A percentile compares a stretch with the other conserved stretches of the same genome.
These are phyloP conservation scores for Hyphodiscus hymeniophilus DNA, from an alignment of 495 filamentous ascomycete genomes.

Conservation along the genomic window DNA sequence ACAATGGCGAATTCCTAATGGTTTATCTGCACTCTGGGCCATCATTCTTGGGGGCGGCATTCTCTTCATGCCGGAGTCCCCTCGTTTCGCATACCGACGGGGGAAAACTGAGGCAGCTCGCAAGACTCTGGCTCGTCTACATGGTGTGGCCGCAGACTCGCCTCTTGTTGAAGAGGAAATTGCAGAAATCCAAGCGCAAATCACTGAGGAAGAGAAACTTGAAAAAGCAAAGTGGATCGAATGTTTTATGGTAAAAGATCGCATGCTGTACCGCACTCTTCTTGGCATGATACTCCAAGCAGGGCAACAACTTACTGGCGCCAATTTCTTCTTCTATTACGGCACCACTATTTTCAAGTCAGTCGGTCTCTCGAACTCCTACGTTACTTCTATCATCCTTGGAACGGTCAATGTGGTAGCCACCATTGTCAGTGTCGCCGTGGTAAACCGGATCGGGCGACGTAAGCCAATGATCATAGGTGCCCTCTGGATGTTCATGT, in stretches of 20 bases:
- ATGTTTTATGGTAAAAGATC: constrained; percentile 36
- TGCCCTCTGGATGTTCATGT: constrained; percentile 60
- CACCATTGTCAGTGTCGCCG: constrained; percentile 64
- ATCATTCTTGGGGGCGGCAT: constrained; percentile 63
- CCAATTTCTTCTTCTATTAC: constrained; percentile 82
- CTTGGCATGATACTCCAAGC: constrained; percentile 60
- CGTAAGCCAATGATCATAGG: constrained; percentile 58
- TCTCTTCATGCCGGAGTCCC: constrained; percentile 65
- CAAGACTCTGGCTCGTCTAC: constrained; percentile 58
- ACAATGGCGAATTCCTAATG: constrained; percentile 72
- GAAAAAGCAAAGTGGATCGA: no score
- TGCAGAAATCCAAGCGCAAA: constrained; percentile 63
- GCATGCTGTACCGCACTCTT: constrained; percentile 59
- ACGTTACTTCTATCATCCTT: constrained; percentile 66
- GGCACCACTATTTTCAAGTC: constrained; percentile 64
- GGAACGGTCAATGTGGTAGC: constrained; percentile 66
- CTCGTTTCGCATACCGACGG: constrained; percentile 57
- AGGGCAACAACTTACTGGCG: constrained; percentile 62
- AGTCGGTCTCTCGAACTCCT: constrained; percentile 59
- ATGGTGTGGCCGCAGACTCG: constrained; percentile 58
- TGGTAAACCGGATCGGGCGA: constrained; percentile 61
- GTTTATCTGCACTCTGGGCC: constrained; percentile 69
- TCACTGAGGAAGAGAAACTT: constrained; percentile 58
- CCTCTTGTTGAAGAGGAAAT: constrained; percentile 61
- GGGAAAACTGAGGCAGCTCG: constrained; percentile 60